phyloP scores from a whole-genome alignment of 495 filamentous ascomycete species.

The Penicillium taxi region DNA sequence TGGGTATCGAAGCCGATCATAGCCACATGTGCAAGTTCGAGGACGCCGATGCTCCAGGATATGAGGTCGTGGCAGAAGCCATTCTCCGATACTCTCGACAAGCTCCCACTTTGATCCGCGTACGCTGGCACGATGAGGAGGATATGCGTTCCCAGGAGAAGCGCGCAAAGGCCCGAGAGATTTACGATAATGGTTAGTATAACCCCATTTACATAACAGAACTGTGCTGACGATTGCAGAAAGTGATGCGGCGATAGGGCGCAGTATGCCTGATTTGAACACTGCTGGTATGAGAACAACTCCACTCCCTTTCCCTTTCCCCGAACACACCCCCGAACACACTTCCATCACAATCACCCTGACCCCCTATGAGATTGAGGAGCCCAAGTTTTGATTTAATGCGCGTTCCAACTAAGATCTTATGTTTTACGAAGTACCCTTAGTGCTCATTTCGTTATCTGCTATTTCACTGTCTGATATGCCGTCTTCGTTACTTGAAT shows the following conservation, averaged over 20 bases:
- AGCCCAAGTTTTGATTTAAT: slow-evolving; percentile 22
- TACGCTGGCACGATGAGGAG: slow-evolving; percentile 58
- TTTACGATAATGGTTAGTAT: slow-evolving; percentile 31
- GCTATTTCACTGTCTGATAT: background rate
- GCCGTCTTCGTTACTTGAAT: background rate
- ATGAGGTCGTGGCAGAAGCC: slow-evolving; percentile 61
- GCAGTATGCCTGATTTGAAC: slow-evolving; percentile 21
- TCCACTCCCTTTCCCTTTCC: too few species aligned
- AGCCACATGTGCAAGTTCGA: slow-evolving; percentile 86
- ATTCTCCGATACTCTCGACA: slow-evolving; percentile 60
- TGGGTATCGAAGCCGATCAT: slow-evolving; percentile 75
- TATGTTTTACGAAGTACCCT: too few species aligned
- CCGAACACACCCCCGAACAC: slow-evolving; percentile 16
- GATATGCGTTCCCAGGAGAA: slow-evolving; percentile 40
- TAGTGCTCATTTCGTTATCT: too few species aligned
- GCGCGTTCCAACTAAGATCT: too few species aligned
- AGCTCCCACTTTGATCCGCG: slow-evolving; percentile 48
- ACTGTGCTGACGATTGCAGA: slow-evolving; percentile 11
- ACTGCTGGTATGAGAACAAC: too few species aligned
- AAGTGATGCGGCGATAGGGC: slow-evolving; percentile 14
- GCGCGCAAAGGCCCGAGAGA: slow-evolving; percentile 31
- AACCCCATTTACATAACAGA: too few species aligned
- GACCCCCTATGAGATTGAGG: slow-evolving; percentile 35
- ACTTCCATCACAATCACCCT: slow-evolving; percentile 27
- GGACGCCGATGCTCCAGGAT: slow-evolving; percentile 62